phyloP scores from a whole-genome alignment of 2,329 filamentous ascomycete species.

The Immersiporthe knoxdaviesiana region DNA sequence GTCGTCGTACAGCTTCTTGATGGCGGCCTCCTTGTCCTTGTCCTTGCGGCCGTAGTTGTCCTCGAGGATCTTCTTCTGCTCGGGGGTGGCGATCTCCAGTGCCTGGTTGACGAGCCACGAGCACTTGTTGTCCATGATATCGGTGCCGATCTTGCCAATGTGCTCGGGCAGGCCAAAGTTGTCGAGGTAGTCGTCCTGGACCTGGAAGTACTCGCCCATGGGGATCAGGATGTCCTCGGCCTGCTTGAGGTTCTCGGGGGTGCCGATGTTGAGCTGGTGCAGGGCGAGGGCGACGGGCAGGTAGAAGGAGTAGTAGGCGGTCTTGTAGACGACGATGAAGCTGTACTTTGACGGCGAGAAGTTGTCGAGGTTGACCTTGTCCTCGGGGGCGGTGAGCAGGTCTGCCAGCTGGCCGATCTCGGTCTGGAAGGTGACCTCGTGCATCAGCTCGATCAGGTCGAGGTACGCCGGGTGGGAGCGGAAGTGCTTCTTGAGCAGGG shows the following conservation, averaged over 20 bases:
- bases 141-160: conserved; percentile 98
- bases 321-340: conserved; percentile 99
- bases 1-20: conserved; percentile 90
- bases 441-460: conserved; percentile 93
- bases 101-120: conserved; percentile 98
- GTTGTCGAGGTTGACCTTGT: conserved; percentile 88
- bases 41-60: conserved; percentile 95
- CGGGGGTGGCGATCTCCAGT: conserved; percentile 74
- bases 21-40: conserved; percentile 74
- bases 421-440: conserved; percentile 91
- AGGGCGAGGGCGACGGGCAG: conserved; percentile 91
- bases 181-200: conserved; percentile 98
- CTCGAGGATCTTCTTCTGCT: conserved; percentile 86
- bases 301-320: conserved; percentile 99
- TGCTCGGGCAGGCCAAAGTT: conserved; percentile 91
- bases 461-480: conserved; percentile 83
- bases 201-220: conserved; percentile 98
- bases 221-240: conserved; percentile 92
- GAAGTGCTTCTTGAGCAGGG: conserved; percentile 93
- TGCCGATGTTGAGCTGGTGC: conserved; percentile 82
- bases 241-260: conserved; percentile 84
- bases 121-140: conserved; percentile 99
- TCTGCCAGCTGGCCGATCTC: conserved; percentile 95
- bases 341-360: conserved; percentile 94
- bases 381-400: conserved; percentile 92